Base-by-base conservation (phyloP, 306 rosid genomes). In the Sophora flavescens region DNA sequence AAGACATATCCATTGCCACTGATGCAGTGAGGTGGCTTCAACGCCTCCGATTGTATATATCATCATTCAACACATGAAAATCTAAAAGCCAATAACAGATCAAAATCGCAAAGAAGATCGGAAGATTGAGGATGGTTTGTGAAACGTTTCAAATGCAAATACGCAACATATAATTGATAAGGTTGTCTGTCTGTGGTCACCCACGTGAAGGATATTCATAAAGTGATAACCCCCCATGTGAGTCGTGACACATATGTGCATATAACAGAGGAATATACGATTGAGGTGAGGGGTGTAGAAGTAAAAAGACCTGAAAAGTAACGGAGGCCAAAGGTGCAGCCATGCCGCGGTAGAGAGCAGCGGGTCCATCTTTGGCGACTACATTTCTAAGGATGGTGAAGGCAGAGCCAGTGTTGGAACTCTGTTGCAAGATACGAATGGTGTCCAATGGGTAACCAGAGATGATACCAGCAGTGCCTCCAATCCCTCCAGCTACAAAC, bases 361-460 rank as follows among this genome's bases (percentile, higher is more conserved):
- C 35, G 13, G 82, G 89, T 17, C 93, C 96, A 75, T 87, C 83
- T 6, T 76, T 64, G 42, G 84, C 53, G 16, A 91, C 66, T 8
- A 85, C 70, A 63, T 87, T 77, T 39, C 85, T 84, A 3, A 91
- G 76, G 54, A 91, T 84, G 63, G 8, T 44, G 50, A 66, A 44
- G 12, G 89, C 91, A 30, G 93, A 85, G 17, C 84, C 86, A 1
- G 81, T 26, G 28, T 18, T 39, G 0, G 87, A 81, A 38, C 48
- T 42, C 63, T 91, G 91, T 58, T 87, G 93, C 60, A 57, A 52
- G 59, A 91, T 13, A 3, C 92, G 86, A 16, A 91, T 80, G 10
- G 96, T 91, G 70, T 91, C 96, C 22, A 91, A 86, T 2, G 90
- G 93, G 63, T 88, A 87, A 50, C 96, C 93, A 26, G 90, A 87